Evolutionary conservation across 495 filamentous ascomycete species (phyloP).

Genomic region (Trypethelium eluteriae): DNA sequence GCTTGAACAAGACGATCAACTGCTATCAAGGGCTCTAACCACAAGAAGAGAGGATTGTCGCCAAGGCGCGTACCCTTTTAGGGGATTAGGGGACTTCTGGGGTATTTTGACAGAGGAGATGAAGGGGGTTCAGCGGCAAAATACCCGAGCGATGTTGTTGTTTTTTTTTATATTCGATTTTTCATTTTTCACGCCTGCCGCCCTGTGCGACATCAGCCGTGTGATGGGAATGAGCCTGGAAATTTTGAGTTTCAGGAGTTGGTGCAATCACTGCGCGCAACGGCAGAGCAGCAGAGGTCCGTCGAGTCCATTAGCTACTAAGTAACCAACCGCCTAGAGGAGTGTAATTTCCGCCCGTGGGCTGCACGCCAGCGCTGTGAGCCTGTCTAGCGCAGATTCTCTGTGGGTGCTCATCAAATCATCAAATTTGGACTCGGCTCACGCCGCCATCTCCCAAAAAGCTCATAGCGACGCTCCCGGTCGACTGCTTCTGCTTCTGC

Average conservation of each 20-base stretch:
- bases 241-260: background rate
- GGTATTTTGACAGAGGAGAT: background rate
- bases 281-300: background rate
- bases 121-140: conserved; percentile 3
- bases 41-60: background rate
- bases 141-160: conserved; percentile 1
- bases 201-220: background rate
- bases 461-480: background rate
- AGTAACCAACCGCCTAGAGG: background rate
- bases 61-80: background rate
- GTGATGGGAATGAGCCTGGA: background rate
- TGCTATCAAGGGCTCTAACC: background rate
- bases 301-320: background rate
- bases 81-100: background rate
- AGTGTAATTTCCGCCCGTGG: conserved; percentile 9
- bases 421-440: conserved; percentile 2
- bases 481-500: background rate
- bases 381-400: conserved; percentile 12
- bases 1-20: background rate
- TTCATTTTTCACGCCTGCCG: background rate
- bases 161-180: background rate
- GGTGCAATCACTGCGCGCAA: background rate
- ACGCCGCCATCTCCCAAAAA: conserved; percentile 1
- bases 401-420: conserved; percentile 12
- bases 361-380: conserved; percentile 9